phyloP scores from a whole-genome alignment of 2,329 filamentous ascomycete genomes.

The Colletotrichum sp. region DNA sequence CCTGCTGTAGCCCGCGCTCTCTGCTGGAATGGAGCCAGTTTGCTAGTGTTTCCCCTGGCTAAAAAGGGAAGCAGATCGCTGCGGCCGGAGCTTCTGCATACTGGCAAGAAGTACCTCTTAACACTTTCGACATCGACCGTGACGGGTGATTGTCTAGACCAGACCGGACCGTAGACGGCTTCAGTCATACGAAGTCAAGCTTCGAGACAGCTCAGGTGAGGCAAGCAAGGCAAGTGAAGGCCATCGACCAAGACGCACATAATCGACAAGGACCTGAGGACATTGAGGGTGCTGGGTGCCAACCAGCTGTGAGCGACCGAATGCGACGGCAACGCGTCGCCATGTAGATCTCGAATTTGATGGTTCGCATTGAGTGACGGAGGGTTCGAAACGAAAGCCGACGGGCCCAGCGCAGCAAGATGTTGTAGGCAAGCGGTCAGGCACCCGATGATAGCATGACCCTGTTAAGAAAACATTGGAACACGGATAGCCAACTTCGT shows the following conservation, averaged over 20 bases:
- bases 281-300: not conserved
- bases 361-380: not conserved
- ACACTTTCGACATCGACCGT: not conserved
- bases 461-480: conserved; percentile 3
- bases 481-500: not conserved
- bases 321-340: not conserved
- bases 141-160: not conserved
- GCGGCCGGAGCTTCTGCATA: not conserved
- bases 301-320: not conserved
- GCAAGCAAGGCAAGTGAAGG: not conserved
- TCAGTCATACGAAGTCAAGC: not conserved
- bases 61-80: not conserved
- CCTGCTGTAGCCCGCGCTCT: not conserved
- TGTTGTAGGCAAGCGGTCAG: not conserved
- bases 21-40: not conserved
- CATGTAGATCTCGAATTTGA: not conserved
- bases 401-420: not conserved
- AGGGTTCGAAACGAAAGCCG: not conserved
- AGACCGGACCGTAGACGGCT: not conserved
- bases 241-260: not conserved
- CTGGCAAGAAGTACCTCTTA: not conserved
- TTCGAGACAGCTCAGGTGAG: not conserved
- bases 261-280: not conserved
- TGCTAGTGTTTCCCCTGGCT: not conserved
- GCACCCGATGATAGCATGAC: not conserved